Base-by-base conservation (phyloP, 2,329 filamentous ascomycete genomes). In the Lachnellula subtilissima region DNA sequence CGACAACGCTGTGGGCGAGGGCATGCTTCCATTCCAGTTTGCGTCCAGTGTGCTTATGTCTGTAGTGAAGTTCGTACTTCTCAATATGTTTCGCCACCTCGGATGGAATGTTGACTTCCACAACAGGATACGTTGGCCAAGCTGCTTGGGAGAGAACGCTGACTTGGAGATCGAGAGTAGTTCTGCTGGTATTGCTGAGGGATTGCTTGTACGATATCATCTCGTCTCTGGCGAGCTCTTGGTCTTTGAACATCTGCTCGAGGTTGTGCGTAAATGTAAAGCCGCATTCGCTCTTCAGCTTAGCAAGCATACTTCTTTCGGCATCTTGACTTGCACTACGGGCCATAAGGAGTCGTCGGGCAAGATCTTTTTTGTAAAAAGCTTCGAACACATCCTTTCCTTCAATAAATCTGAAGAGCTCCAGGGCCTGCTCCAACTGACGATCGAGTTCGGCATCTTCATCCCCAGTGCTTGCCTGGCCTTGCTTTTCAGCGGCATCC, bases 231-330 rank as follows among this genome's bases (percentile, higher is more conserved):
- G 89, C 89, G 19, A 97, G 80, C 69, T 97, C 92, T 72, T 97
- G 91, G 68, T 99, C 94, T 72, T 96, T 96, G 78, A 99, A 99
- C 94, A 99, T 99, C 60, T 93, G 90, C 73, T 99, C 95, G 0
- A 99, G 79, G 67, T 99, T 99, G 69, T 96, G 92, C 0, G 94
- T 99, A 70, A 99, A 97, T 64, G 84, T 89, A 14, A 89, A 88
- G 40, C 94, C 94, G 69, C 94, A 99, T 76, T 99, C 94, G 63
- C 86, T 88, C 74, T 94, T 93, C 28, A 99, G 79, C 63, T 95
- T 90, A 25, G 89, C 81, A 48, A 99, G 81, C 94, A 99, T 99
- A 73, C 88, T 96, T 61, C 92, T 84, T 74, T 99, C 95, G 0
- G 94, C 93, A 72, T 99, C 94, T 54, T 93, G 89, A 68, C 91